These are phyloP conservation scores for Nicotiana otophora DNA, from an alignment of 257 asterid species.

Conservation along the genomic window DNA sequence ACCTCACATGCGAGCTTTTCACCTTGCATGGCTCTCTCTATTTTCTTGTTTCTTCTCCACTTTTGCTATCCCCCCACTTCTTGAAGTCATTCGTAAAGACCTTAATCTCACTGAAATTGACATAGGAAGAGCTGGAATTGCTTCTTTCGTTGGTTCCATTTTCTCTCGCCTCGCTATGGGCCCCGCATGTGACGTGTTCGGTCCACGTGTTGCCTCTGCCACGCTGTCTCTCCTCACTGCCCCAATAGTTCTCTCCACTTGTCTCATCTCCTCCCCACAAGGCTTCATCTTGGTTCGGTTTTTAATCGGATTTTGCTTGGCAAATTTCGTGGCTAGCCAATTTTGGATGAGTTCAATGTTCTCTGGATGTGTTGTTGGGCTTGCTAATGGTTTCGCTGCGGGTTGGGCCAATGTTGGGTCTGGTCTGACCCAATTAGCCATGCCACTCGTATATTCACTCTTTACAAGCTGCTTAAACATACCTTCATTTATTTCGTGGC, in stretches of 20 bases:
- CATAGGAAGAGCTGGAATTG: conserved; percentile 34
- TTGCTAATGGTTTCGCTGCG: conserved; percentile 52
- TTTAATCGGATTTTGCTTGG: conserved; percentile 45
- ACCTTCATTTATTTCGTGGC: conserved; percentile 37
- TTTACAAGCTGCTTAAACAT: not conserved
- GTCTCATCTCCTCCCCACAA: conserved; percentile 25
- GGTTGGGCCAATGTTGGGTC: conserved; percentile 69
- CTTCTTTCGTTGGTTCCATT: conserved; percentile 39
- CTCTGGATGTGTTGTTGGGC: conserved; percentile 40
- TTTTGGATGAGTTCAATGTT: conserved; percentile 75
- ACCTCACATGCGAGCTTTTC: conserved; percentile 58
- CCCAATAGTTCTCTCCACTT: conserved; percentile 27
- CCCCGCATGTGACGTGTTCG: conserved; percentile 43
- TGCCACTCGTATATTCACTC: conserved; percentile 39
- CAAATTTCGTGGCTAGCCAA: conserved; percentile 53
- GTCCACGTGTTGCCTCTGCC: conserved; percentile 48
- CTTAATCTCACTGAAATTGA: conserved; percentile 36
- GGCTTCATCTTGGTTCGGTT: conserved; percentile 36
- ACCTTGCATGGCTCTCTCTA: conserved; percentile 56
- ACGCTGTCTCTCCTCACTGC: conserved; percentile 49
- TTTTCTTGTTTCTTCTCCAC: conserved; percentile 57
- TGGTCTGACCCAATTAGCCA: conserved; percentile 45
- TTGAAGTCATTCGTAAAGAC: conserved; percentile 45
- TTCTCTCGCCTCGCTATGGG: conserved; percentile 47
- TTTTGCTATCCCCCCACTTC: conserved; percentile 54